A percentile compares a stretch with the other conserved stretches of the same genome.
Conservation (phyloP, 169 alveolate species). For the Eimeria sp. region DNA sequence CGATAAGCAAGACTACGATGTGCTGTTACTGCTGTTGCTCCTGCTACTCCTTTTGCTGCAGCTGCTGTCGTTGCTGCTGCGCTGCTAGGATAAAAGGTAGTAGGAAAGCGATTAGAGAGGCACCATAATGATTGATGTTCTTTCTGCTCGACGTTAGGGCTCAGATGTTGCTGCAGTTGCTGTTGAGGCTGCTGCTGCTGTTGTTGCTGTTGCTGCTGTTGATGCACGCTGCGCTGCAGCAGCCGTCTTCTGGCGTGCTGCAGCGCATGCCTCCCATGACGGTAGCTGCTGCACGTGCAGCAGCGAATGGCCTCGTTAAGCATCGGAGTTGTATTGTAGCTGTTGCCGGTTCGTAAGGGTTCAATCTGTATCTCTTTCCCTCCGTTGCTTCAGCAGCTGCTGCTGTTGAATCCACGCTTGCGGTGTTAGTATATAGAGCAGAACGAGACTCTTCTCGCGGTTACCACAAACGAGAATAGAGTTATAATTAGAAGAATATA, state of each 20-base stretch:
- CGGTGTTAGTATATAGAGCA: too few species aligned
- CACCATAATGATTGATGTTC: background rate
- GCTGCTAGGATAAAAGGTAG: background rate
- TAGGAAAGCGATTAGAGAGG: background rate
- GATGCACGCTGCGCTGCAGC: background rate
- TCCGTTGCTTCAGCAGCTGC: too few species aligned
- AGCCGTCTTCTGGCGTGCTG: background rate
- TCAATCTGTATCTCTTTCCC: too few species aligned
- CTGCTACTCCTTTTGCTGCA: background rate
- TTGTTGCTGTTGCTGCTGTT: background rate
- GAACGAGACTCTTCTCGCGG: too few species aligned
- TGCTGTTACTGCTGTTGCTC: background rate
- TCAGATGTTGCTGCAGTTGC: background rate
- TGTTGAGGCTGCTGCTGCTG: background rate
- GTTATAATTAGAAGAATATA: too few species aligned
- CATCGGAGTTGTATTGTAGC: background rate
- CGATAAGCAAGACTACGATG: background rate
- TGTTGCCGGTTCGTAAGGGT: too few species aligned
- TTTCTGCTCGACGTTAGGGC: background rate
- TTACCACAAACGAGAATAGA: too few species aligned
- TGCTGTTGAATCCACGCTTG: too few species aligned
- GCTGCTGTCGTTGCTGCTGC: background rate
- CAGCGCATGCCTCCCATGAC: background rate
- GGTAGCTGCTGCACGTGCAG: background rate
- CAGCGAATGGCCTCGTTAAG: background rate